Evolutionary conservation across 2,329 filamentous ascomycete species (phyloP).

Genomic region (Chalaropsis thielavioides): DNA sequence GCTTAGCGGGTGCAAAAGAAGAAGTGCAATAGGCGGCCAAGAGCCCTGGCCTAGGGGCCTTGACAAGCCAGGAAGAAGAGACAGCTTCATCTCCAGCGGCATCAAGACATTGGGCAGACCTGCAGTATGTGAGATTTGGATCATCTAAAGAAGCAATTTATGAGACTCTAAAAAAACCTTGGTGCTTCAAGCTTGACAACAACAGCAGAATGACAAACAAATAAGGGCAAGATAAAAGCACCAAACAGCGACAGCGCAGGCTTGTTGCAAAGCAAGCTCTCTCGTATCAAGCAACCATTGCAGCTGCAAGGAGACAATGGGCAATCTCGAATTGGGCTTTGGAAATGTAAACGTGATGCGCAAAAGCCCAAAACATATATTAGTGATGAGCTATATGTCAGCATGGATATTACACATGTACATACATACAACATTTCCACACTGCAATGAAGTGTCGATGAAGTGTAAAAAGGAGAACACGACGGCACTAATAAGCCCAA

Average conservation of each 20-base stretch:
- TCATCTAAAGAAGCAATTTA: neutral
- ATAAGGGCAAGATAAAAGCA: neutral
- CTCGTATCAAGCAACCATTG: neutral
- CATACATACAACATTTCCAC: no score
- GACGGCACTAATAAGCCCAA: neutral
- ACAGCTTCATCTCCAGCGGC: neutral
- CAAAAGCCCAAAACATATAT: neutral
- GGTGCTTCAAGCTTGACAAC: neutral
- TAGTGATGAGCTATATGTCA: neutral
- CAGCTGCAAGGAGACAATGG: neutral
- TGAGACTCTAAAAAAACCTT: neutral
- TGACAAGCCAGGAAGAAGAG: neutral
- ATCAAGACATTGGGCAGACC: neutral
- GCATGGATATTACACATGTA: neutral
- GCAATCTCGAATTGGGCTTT: neutral
- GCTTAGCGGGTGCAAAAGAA: neutral
- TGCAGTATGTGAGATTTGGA: neutral
- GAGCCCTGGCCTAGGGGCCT: neutral
- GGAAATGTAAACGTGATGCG: neutral
- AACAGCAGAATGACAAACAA: neutral
- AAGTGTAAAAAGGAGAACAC: neutral
- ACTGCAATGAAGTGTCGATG: no score
- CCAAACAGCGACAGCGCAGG: neutral
- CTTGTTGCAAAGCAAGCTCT: neutral
- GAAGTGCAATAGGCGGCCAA: neutral